phyloP scores from a whole-genome alignment of 2,329 filamentous ascomycete species.

The Talaromyces sp. region DNA sequence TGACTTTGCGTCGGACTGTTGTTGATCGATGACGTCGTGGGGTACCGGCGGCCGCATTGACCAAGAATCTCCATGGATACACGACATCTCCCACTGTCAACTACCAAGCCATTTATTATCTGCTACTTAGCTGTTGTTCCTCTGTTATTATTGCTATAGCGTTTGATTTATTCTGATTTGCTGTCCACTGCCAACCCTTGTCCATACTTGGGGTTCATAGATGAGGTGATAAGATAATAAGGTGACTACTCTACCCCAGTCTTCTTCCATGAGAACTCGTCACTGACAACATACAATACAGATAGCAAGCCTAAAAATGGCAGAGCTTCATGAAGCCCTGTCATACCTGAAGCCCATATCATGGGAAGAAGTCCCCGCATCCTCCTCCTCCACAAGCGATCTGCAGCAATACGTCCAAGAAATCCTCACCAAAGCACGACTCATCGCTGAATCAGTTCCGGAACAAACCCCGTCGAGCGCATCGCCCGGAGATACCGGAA shows the following conservation, averaged over 20 bases:
- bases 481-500: background rate
- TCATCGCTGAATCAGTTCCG: conserved; percentile 75
- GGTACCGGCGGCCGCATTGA: background rate
- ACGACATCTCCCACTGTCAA: background rate
- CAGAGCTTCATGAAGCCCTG: conserved; percentile 58
- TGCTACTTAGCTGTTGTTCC: background rate
- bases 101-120: background rate
- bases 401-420: conserved; percentile 54
- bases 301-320: conserved; percentile 41
- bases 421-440: conserved; percentile 65
- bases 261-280: background rate
- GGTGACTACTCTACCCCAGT: background rate
- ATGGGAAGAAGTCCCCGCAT: conserved; percentile 48
- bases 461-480: conserved; percentile 42
- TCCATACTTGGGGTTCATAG: background rate
- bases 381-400: conserved; percentile 37
- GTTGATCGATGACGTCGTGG: conserved; percentile 4
- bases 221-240: background rate
- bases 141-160: background rate
- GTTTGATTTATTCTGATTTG: background rate
- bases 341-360: conserved; percentile 55
- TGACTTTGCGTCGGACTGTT: background rate
- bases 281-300: background rate
- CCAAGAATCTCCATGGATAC: background rate
- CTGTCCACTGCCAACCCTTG: background rate